Evolutionary conservation across 2,329 filamentous ascomycete species (phyloP), one percentile per base, ranked within the genome.

Genomic region (Microascus cirrosus): DNA sequence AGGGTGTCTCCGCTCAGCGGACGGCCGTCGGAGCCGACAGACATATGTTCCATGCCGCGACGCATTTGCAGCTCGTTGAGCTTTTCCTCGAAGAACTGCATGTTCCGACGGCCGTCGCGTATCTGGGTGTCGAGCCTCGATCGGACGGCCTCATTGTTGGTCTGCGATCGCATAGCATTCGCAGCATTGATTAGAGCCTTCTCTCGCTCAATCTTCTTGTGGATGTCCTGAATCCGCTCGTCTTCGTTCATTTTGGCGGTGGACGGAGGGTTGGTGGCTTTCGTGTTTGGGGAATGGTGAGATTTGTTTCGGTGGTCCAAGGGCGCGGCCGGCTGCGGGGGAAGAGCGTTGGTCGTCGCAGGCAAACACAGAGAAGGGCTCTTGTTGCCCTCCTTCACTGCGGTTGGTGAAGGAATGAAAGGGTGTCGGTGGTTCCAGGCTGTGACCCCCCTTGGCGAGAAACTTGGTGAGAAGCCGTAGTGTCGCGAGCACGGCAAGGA

Each of bases 181-280:
- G 93, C 93, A 67, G 90, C 93, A 73, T 89, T 89, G 79, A 99
- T 94, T 69, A 97, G 85, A 67, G 87, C 89, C 80, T 92, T 93
- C 76, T 99, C 94, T 71, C 93, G 86, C 79, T 96, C 90, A 74
- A 99, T 97, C 87, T 99, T 97, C 78, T 86, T 88, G 76, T 88
- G 85, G 76, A 99, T 91, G 73, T 90, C 88, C 74, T 84, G 84
- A 74, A 85, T 78, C 64, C 80, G 77, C 66, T 85, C 80, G 62
- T 85, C 81, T 69, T 85, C 81, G 70, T 79, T 82, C 79, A 85
- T 85, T 70, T 70, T 76, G 74, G 72, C 71, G 68, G 69, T 64
- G 65, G 64, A 22, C 18, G 25, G 55, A 13, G 32, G 28, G 36
- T 5, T 25, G 15, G 25, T 39, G 15, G 54, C n/a, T 13, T 15